phyloP scores from a whole-genome alignment of 1,284 basidiomycete species.

The Cutaneotrichosporon sp. region DNA sequence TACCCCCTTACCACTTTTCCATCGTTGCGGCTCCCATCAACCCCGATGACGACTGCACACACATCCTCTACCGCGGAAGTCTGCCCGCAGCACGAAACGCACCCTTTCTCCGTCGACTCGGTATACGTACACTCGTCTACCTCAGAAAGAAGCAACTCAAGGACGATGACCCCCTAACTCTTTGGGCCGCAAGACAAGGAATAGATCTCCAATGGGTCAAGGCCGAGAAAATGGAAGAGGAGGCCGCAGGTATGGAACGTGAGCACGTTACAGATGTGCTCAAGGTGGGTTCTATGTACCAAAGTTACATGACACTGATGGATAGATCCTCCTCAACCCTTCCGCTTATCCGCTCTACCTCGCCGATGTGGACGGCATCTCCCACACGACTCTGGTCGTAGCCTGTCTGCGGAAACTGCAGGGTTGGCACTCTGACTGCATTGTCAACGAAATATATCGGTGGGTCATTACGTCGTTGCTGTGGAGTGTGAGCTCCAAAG shows the following conservation, averaged over 20 bases:
- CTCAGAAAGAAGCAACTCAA: conserved; percentile 52
- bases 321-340: conserved; percentile 34
- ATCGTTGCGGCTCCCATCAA: conserved; percentile 22
- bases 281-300: conserved; percentile 36
- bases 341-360: conserved; percentile 40
- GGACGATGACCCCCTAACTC: conserved; percentile 23
- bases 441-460: conserved; percentile 40
- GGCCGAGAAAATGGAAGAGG: conserved; percentile 41
- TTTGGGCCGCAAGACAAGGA: conserved; percentile 26
- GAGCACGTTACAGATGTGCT: conserved; percentile 37
- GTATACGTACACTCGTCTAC: conserved; percentile 57
- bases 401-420: conserved; percentile 43
- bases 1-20: conserved; percentile 29
- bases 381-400: conserved; percentile 42
- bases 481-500: neutral
- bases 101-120: conserved; percentile 41
- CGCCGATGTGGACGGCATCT: conserved; percentile 41
- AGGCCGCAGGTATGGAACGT: conserved; percentile 40
- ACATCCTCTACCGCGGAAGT: conserved; percentile 41
- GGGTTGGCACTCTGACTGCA: conserved; percentile 41
- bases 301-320: neutral
- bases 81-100: conserved; percentile 37
- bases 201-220: conserved; percentile 38
- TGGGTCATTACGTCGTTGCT: no score
- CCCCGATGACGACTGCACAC: neutral